Base-by-base conservation (phyloP, 2,329 filamentous ascomycete species). In the Rutstroemia sp. region DNA sequence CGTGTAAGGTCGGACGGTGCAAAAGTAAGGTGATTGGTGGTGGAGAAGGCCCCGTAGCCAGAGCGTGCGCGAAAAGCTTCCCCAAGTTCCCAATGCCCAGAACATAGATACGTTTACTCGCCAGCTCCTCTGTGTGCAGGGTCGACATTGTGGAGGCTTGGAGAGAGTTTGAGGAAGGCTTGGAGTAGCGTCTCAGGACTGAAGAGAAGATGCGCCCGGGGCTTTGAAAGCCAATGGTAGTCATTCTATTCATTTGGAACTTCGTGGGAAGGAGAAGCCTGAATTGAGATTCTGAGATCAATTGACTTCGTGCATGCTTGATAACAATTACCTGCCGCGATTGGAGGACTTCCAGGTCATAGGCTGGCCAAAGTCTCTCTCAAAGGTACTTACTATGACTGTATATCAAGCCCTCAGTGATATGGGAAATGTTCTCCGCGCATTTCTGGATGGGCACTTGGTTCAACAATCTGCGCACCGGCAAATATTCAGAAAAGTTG, bases 21-120 rank as follows among this genome's bases (percentile, higher is more conserved):
- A 95, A 78, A n/a, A 96, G 78, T 5, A 96, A 77, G 0, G 89
- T 92, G 39, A 96, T 79, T 0, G 88, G 88, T 4, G 89, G 89
- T 2, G 80, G 78, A 19, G 80, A 72, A 0, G 72, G 65, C 2
- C 49, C 25, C 10, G 73, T 73, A 21, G 82, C 80, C 10, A 96
- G 75, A 21, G 83, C 82, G 67, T 86, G 84, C 25, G 92, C 90
- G 61, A 92, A 82, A 25, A 96, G 81, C 45, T 83, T 83, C 14
- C 91, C 92, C 12, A 96, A 76, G 67, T 90, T 95, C 38, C 92
- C 92, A 10, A 88, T 69, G 10, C 92, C 92, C 3, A 96, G 73
- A 48, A 96, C 78, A 66, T 94, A 83, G 59, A 95, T 85, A 36
- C 27, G 45, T n/a, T 40, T 30, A 14, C 34, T 27, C 4, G 48